Conservation (phyloP, 225 moss, liverwort and hornwort genomes). For the Marchantia paleacea region DNA sequence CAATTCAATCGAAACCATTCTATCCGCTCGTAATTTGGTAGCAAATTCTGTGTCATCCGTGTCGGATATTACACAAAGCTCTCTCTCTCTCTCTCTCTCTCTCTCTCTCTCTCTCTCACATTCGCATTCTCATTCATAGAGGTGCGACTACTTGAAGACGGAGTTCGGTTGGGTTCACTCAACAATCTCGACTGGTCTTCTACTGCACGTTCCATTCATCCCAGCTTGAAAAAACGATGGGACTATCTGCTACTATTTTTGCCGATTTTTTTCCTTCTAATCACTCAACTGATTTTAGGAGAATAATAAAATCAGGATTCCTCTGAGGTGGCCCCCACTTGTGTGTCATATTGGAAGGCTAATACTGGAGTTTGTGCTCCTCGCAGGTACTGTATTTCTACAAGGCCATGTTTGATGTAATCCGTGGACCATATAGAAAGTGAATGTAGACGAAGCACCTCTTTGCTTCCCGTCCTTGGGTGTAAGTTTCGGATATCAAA, state of each 20-base stretch:
- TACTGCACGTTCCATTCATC: too few species aligned
- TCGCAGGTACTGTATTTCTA: neutral
- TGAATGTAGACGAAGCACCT: neutral
- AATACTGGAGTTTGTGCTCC: neutral
- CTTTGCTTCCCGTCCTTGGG: neutral
- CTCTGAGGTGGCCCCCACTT: neutral
- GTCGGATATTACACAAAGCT: too few species aligned
- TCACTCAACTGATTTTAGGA: neutral
- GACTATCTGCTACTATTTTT: too few species aligned
- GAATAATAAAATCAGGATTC: neutral
- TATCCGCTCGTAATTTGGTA: too few species aligned
- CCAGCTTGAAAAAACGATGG: too few species aligned
- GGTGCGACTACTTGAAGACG: too few species aligned
- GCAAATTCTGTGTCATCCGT: too few species aligned
- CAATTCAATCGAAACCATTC: too few species aligned
- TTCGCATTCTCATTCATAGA: too few species aligned
- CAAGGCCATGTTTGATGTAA: neutral
- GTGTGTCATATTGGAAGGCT: neutral
- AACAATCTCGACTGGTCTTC: neutral
- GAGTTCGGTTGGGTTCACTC: too few species aligned
- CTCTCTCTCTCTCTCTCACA: too few species aligned
- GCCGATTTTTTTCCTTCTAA: neutral
- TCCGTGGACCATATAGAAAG: neutral
- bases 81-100: too few species aligned
- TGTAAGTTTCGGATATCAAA: neutral